Base-by-base conservation (phyloP, 257 asterid genomes). In the Cordia subcordata region DNA sequence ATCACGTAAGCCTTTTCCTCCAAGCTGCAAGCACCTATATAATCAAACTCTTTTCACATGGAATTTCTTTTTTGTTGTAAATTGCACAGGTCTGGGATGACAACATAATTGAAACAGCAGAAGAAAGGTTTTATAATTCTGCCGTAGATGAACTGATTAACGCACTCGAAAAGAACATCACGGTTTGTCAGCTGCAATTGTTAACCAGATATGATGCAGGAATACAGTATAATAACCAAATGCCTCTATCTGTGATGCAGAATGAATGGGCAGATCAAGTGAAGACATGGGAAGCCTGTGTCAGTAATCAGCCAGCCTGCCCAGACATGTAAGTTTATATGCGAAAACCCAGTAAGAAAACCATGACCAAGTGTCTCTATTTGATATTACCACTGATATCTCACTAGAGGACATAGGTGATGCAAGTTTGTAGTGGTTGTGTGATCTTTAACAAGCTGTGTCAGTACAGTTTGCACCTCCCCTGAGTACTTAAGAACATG, bases 241-340 rank as follows among this genome's bases (percentile, higher is more conserved):
- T 21, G 17, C 37, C 11, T 66, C 61, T 55, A 33, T 22, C 64
- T 69, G 33, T 19, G 13, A 3, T 22, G 61, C 75, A 90, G 95
- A 78, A 71, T 6, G 86, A 63, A 47, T 91, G 96, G 98, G 84
- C 87, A 0, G 82, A 78, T 54, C 80, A 79, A 79, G 85, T 76
- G 4, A 74, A 82, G 49, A 72, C 84, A 49, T 91, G 95, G 98
- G 95, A 82, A 66, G 63, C 75, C 68, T 90, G 98, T 82, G 62
- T 70, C 64, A 53, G 62, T 15, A 49, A 63, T 55, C 70, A 67
- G 32, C 76, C 76, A 8, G 70, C 95, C 44, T 88, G 96, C 53
- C 92, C 98, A 3, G 77, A 91, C 54, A 44, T 59, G 95, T 87
- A 88, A 49, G 84, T 65, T 58, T 12, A n/a, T 15, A 32, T 23